Evolutionary conservation across 2,329 filamentous ascomycete genomes (phyloP), one percentile per base, ranked within the genome.

Genomic region (Diaporthe sp.): DNA sequence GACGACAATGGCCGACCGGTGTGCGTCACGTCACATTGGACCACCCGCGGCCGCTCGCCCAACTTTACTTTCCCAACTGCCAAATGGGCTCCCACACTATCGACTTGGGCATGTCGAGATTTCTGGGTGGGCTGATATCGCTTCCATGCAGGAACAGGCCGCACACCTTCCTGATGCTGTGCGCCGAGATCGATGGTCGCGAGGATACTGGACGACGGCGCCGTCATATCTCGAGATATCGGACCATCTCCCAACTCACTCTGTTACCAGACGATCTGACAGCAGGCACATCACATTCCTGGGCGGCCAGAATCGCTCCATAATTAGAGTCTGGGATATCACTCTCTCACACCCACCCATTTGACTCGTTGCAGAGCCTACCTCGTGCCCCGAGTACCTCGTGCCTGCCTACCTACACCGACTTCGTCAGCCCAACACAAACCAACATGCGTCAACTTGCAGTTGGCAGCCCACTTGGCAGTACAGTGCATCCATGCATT

Each of bases 281-380:
- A 70, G 34, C 65, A 55, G 65, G 42, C 49, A 37, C 63, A 42
- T 55, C 34, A n/a, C 65, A 55, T 39, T 42, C 20, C 34, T 70
- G n/a, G 65, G 65, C 49, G 65, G 15, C 34, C 10, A 51, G 9
- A 55, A 39, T 53, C n/a, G n/a, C 15, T 70, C 65, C 65, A 70
- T 55, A 55, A 70, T 55, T 70, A 70, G 65, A 70, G 49, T 70
- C 49, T 70, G 15, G 6, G 55, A 70, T 70, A 70, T 55, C 65
- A 70, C 65, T 42, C 65, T 17, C 53, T 25, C 49, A 31, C 53
- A 20, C 25, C 34, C 42, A 37, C 37, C 20, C 20, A 49, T 67
- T 49, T 34, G 42, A n/a, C 61, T 47, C 42, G 61, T 42, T 34
- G 61, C 42, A 31, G 0, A 65, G 25, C 34, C 34, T 25, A 7